These are phyloP conservation scores for Polyporus tsugae DNA, from an alignment of 1,284 basidiomycete genomes.

Conservation along the genomic window DNA sequence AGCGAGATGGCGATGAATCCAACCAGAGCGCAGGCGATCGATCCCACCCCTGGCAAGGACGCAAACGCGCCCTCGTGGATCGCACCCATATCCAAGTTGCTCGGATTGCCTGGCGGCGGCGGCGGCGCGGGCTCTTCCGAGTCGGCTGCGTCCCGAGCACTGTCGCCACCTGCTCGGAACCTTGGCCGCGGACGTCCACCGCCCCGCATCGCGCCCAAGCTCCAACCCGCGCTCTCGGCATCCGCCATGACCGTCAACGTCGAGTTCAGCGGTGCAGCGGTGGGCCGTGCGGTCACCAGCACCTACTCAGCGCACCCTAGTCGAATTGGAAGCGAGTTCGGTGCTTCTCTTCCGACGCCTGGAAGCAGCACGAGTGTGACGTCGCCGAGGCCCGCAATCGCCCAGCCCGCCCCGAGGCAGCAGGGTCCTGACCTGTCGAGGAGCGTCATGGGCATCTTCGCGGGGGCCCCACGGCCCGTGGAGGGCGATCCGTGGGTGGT, in stretches of 20 bases:
- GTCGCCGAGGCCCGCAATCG: slow-evolving; percentile 26
- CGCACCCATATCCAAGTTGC: slow-evolving; percentile 82
- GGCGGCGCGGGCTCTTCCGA: slow-evolving; percentile 27
- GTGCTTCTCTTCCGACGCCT: slow-evolving; percentile 20
- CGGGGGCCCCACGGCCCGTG: slow-evolving; percentile 70
- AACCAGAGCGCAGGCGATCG: slow-evolving; percentile 55
- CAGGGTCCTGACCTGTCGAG: slow-evolving; percentile 34
- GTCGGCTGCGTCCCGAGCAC: slow-evolving; percentile 36
- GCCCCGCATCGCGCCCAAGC: slow-evolving; percentile 70
- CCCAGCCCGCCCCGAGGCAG: slow-evolving; percentile 21
- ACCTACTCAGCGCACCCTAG: slow-evolving; percentile 50
- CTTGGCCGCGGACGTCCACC: slow-evolving; percentile 38
- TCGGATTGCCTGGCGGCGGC: slow-evolving; percentile 49
- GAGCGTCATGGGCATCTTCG: slow-evolving; percentile 82
- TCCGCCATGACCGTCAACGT: slow-evolving; percentile 92
- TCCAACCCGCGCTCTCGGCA: slow-evolving; percentile 82
- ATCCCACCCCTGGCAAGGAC: slow-evolving; percentile 40
- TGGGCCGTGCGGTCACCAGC: slow-evolving; percentile 77
- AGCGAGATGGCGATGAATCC: slow-evolving; percentile 78
- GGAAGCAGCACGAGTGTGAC: slow-evolving; percentile 23
- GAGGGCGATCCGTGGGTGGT: slow-evolving; percentile 71
- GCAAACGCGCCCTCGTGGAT: slow-evolving; percentile 72
- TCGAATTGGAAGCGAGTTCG: slow-evolving; percentile 29
- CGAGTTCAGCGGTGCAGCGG: slow-evolving; percentile 85
- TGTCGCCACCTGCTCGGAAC: slow-evolving; percentile 41